Evolutionary conservation across 768 basidiomycete species (phyloP), one percentile per base, ranked within the genome.

Genomic region (Lactarius sp.): DNA sequence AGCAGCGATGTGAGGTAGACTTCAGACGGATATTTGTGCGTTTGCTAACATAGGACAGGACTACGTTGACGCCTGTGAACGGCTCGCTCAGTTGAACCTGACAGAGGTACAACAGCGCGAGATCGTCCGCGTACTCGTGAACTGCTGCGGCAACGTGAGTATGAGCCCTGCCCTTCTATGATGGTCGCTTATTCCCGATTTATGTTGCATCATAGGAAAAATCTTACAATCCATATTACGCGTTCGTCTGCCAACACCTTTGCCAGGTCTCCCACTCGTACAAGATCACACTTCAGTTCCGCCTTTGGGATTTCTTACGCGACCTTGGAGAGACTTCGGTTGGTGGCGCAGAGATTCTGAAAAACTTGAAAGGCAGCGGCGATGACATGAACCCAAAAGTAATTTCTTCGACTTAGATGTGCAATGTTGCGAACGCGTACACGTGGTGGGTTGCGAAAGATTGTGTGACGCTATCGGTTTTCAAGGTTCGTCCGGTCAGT

Each of bases 401-500:
- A 50, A 79, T 90, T 62, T 84, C 87, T 12, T 73, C 78, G 5
- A 78, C 82, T 20, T 82, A 87, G 58, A 72, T 85, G 59, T 75
- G 72, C 39, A 95, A 98, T 70, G 76, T 94, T 6, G 94, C 95
- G 13, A 85, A 82, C 68, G 89, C 89, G 6, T 92, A 92, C 67
- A 94, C 85, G 1, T 99, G 95, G 93, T 93, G 92, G 85, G 83
- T 97, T 47, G 90, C 92, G 5, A 93, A 93, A 73, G 91, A 88
- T 65, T 84, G 83, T 12, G 77, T 90, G 34, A 79, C 85, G 27
- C 76, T 98, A 52, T 79, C 83, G 0, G 82, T 97, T 8, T 77
- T 98, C 60, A 98, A 98, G 83, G 95, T 95, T 61, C 61, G 73
- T 65, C 27, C 34, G 42, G 22, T 52, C 13, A 4, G 51, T 22